Evolutionary conservation across 2,329 filamentous ascomycete genomes (phyloP), one percentile per base, ranked within the genome.

Genomic region (Penicillium italicum): DNA sequence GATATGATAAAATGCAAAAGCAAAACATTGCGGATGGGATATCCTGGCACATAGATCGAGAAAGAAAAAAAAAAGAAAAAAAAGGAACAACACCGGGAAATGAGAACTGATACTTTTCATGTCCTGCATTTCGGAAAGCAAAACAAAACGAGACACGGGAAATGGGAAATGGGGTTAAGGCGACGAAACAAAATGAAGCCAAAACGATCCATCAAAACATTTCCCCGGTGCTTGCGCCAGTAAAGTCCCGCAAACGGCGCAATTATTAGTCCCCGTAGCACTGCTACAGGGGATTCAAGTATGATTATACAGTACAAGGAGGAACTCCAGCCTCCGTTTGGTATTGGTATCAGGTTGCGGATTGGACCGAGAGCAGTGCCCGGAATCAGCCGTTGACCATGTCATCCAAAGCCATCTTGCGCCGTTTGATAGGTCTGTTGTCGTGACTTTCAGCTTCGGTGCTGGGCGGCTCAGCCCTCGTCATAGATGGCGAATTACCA

Each of bases 351-450:
- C 41, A 49, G n/a, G 42, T 41, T 40, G 38, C 20, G 28, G 22
- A 38, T 41, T 30, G 14, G 18, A 10, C 18, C 14, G 22, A 26
- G 22, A 43, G 28, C 3, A 20, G 20, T 34, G n/a, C 16, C 16
- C 16, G 16, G 22, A 38, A 41, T 62, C 51, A 74, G 40, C 68
- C 72, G 45, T 75, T 75, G 18, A 75, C 72, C 65, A 75, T 75
- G 47, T 75, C 72, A 48, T 75, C 69, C 52, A 75, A 52, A 14
- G 72, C 72, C 72, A 75, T 75, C 45, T 70, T 73, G 31, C 70
- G 70, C 40, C 72, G 64, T 53, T 75, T 75, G 12, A 70, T 38
- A 5, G 72, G 72, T 40, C 69, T 59, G 11, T 57, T 60, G 11
- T 68, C 66, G 5, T 61, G 53, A 12, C 38, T 37, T 30, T 69